phyloP scores from a whole-genome alignment of 2,329 filamentous ascomycete species.

The Penicillium sp. region DNA sequence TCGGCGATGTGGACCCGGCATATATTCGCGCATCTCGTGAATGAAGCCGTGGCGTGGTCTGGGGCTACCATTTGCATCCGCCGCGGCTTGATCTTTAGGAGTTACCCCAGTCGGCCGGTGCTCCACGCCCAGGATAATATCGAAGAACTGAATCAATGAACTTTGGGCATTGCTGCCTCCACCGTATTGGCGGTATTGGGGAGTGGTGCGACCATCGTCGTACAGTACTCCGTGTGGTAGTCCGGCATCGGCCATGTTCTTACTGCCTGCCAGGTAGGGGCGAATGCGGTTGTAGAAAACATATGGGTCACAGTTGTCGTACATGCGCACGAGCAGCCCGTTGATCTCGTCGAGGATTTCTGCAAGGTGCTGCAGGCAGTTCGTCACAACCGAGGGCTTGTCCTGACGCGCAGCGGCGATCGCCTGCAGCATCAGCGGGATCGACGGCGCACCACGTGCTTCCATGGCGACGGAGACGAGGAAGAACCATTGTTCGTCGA shows the following conservation, averaged over 20 bases:
- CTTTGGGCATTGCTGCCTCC: slow-evolving; percentile 97
- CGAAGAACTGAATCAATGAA: slow-evolving; percentile 96
- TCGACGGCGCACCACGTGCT: slow-evolving; percentile 82
- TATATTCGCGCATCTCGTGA: slow-evolving; percentile 94
- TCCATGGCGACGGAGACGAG: slow-evolving; percentile 95
- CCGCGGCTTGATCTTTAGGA: slow-evolving; percentile 43
- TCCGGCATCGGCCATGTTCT: slow-evolving; percentile 96
- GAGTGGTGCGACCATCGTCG: slow-evolving; percentile 72
- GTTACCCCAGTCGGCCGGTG: slow-evolving; percentile 85
- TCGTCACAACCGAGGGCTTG: slow-evolving; percentile 72
- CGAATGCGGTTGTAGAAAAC: slow-evolving; percentile 96
- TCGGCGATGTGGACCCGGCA: slow-evolving; percentile 89
- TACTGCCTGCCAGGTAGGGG: slow-evolving; percentile 93
- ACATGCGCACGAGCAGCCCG: slow-evolving; percentile 80
- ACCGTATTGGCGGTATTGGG: slow-evolving; percentile 79
- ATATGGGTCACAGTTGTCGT: slow-evolving; percentile 91
- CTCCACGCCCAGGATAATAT: slow-evolving; percentile 85
- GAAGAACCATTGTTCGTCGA: slow-evolving; percentile 99
- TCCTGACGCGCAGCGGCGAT: slow-evolving; percentile 76
- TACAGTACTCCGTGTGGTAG: slow-evolving; percentile 86
- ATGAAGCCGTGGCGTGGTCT: slow-evolving; percentile 82
- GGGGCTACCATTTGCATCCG: slow-evolving; percentile 45
- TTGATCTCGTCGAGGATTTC: slow-evolving; percentile 87
- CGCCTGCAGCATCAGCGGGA: slow-evolving; percentile 86
- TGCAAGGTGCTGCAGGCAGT: slow-evolving; percentile 79